Conservation (phyloP, 2,329 filamentous ascomycete genomes). For the Paramyrothecium roridum region DNA sequence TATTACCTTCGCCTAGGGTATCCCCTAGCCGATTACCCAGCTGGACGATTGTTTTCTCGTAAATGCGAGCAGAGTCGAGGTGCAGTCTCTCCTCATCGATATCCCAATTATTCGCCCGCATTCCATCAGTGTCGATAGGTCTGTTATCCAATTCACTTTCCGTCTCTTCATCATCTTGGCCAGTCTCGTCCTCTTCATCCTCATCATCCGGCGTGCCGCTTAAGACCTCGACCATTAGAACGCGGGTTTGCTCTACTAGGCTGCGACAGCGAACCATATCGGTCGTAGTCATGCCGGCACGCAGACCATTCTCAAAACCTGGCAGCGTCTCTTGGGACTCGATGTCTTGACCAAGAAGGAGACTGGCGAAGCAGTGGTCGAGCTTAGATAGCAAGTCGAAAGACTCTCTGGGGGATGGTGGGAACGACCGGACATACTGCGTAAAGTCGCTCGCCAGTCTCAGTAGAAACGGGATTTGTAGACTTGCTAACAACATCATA, state of each 20-base stretch:
- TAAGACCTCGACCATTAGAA: constrained; percentile 68
- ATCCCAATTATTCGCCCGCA: constrained; percentile 21
- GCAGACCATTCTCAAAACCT: constrained; percentile 61
- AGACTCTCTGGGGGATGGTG: constrained; percentile 55
- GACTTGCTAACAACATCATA: constrained; percentile 49
- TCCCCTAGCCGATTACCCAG: constrained; percentile 65
- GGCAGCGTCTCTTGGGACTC: constrained; percentile 64
- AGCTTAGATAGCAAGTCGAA: constrained; percentile 74
- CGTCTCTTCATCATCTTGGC: constrained; percentile 28
- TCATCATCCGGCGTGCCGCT: constrained; percentile 39
- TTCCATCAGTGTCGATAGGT: constrained; percentile 18
- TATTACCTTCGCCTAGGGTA: constrained; percentile 11
- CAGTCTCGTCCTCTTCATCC: constrained; percentile 31
- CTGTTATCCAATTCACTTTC: constrained; percentile 28
- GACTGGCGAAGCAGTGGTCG: constrained; percentile 77
- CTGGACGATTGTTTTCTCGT: constrained; percentile 74
- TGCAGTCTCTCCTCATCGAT: constrained; percentile 51
- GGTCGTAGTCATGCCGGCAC: constrained; percentile 68
- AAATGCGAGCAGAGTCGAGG: constrained; percentile 72
- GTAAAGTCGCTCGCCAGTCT: constrained; percentile 71
- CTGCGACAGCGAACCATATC: constrained; percentile 88
- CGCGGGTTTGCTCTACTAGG: constrained; percentile 72
- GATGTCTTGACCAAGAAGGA: constrained; percentile 66
- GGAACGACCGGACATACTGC: constrained; percentile 70
- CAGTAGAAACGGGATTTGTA: constrained; percentile 83